Percentiles rank a stretch among this genome's conserved stretches.
Conservation (phyloP, 75 land plant species). For the Picea glauca region DNA sequence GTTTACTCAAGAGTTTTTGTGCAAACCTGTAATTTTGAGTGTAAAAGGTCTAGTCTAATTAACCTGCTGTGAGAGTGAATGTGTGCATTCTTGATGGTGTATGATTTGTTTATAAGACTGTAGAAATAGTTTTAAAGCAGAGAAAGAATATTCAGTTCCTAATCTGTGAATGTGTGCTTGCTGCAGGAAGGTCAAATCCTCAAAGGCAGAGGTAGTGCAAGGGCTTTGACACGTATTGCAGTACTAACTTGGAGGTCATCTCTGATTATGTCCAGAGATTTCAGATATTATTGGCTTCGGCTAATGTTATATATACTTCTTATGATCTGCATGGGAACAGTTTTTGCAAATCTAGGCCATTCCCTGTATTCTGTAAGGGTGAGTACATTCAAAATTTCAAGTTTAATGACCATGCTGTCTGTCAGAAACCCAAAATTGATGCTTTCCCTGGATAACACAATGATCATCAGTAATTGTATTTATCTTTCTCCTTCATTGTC, state of each 20-base stretch:
- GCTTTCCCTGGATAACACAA: not conserved
- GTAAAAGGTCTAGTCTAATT: not conserved
- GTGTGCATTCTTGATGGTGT: not conserved
- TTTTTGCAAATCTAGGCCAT: slow-evolving; percentile 61
- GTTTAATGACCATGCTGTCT: not conserved
- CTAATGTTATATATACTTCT: slow-evolving; percentile 53
- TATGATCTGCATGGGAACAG: slow-evolving; percentile 59
- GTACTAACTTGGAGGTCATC: slow-evolving; percentile 73
- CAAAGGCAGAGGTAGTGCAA: slow-evolving; percentile 59
- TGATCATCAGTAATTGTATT: not conserved
- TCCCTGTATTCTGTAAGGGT: slow-evolving; percentile 67
- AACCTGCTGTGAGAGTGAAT: not conserved
- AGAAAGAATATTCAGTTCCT: not conserved
- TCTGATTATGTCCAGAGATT: slow-evolving; percentile 73
- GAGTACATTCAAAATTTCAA: slow-evolving; percentile 15
- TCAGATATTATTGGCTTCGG: slow-evolving; percentile 80
- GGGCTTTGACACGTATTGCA: slow-evolving; percentile 38
- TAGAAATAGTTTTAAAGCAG: not conserved
- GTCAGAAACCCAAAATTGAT: not conserved
- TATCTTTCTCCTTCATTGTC: not conserved
- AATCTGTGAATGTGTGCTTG: not conserved
- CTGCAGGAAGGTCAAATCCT: slow-evolving; percentile 72
- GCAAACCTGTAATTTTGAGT: not conserved
- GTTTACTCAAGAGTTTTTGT: not conserved
- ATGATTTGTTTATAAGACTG: not conserved